Percentiles rank a stretch among this genome's conserved stretches.
Evolutionary conservation across 2,329 filamentous ascomycete genomes (phyloP).

Genomic region (Colletotrichum limetticola): DNA sequence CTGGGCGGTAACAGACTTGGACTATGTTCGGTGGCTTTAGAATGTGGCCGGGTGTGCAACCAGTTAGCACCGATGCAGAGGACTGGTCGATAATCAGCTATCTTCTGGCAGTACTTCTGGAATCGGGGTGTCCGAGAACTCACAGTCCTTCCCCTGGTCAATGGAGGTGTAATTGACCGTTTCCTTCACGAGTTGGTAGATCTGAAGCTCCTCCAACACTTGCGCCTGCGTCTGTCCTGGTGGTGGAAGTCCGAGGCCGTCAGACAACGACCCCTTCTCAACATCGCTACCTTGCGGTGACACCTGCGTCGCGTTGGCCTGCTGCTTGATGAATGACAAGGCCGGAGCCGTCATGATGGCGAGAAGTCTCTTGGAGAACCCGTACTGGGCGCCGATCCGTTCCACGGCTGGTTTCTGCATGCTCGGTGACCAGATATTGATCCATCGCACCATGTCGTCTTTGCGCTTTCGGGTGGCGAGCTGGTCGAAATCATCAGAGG

Average conservation of each 20-base stretch:
- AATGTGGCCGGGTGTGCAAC: slow-evolving; percentile 54
- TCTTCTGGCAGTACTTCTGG: not conserved
- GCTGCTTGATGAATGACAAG: not conserved
- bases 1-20: slow-evolving; percentile 49
- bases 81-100: slow-evolving; percentile 53
- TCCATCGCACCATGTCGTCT: slow-evolving; percentile 68
- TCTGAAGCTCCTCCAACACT: slow-evolving; percentile 42
- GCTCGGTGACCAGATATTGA: slow-evolving; percentile 79
- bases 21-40: slow-evolving; percentile 41
- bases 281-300: not conserved
- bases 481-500: slow-evolving; percentile 53
- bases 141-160: slow-evolving; percentile 74
- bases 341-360: slow-evolving; percentile 68
- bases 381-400: slow-evolving; percentile 69
- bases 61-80: slow-evolving; percentile 79
- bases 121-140: slow-evolving; percentile 35
- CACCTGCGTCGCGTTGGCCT: not conserved
- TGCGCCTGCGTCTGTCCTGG: slow-evolving; percentile 28
- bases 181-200: slow-evolving; percentile 69
- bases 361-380: slow-evolving; percentile 74
- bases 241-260: slow-evolving; percentile 18
- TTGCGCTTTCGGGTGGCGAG: slow-evolving; percentile 41
- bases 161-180: slow-evolving; percentile 83
- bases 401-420: slow-evolving; percentile 65
- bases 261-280: slow-evolving; percentile 6